Percentiles rank a stretch among this genome's conserved stretches.
These are phyloP conservation scores for Usnea hakonensis DNA, from an alignment of 495 filamentous ascomycete genomes.

Conservation along the genomic window DNA sequence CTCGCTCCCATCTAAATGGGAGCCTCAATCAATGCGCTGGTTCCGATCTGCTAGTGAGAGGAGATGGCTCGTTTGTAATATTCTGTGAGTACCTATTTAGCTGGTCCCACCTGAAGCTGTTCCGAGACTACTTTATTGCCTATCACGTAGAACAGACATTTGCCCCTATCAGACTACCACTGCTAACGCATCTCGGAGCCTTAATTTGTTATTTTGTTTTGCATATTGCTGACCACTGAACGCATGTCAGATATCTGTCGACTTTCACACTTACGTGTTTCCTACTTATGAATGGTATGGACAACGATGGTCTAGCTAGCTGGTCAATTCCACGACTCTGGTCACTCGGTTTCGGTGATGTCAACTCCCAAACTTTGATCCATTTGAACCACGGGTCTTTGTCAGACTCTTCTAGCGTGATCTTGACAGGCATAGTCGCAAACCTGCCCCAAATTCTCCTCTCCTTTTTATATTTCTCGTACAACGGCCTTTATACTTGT, in stretches of 20 bases:
- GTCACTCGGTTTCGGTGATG: constrained; percentile 27
- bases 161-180: too few species aligned
- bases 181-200: background rate
- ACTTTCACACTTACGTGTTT: background rate
- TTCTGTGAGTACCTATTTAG: too few species aligned
- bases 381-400: background rate
- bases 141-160: too few species aligned
- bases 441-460: constrained; percentile 41
- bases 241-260: background rate
- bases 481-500: constrained; percentile 34
- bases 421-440: constrained; percentile 29
- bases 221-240: background rate
- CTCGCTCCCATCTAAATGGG: constrained; percentile 12
- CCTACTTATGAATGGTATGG: background rate
- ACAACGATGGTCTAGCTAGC: constrained; percentile 5
- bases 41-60: too few species aligned
- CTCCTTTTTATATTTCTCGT: constrained; percentile 36
- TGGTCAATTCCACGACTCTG: constrained; percentile 18
- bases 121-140: too few species aligned
- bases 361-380: constrained; percentile 25
- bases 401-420: constrained; percentile 17
- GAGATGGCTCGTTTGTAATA: too few species aligned
- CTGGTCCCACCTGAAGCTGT: too few species aligned
- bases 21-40: background rate
- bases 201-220: background rate